Percentiles rank a stretch among this genome's conserved stretches.
These are phyloP conservation scores for Xanthoparmelia taractica DNA, from an alignment of 495 filamentous ascomycete genomes.

Conservation along the genomic window DNA sequence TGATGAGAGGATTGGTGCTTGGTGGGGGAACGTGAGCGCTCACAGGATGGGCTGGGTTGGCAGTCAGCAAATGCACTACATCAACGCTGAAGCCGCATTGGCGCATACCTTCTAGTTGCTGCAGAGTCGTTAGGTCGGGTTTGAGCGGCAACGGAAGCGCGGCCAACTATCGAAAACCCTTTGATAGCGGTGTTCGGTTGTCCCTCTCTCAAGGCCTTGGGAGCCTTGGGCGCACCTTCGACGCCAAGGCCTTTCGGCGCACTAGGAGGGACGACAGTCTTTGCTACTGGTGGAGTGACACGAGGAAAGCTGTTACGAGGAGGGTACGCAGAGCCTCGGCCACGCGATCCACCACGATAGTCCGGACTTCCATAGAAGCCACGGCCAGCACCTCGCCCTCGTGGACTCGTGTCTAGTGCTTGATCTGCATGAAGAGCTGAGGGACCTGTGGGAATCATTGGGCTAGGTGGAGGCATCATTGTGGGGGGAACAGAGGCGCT, in stretches of 20 bases:
- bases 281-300: slow-evolving; percentile 19
- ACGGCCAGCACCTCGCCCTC: slow-evolving; percentile 21
- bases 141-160: slow-evolving; percentile 29
- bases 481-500: slow-evolving; percentile 2
- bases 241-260: slow-evolving; percentile 52
- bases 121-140: slow-evolving; percentile 25
- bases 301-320: slow-evolving; percentile 18
- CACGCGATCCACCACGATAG: slow-evolving; percentile 30
- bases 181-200: slow-evolving; percentile 54
- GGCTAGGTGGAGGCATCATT: slow-evolving; percentile 28
- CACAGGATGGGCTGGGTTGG: slow-evolving; percentile 29
- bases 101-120: slow-evolving; percentile 35
- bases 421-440: slow-evolving; percentile 13
- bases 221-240: slow-evolving; percentile 78
- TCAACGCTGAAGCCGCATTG: neutral
- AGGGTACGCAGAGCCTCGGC: slow-evolving; percentile 22
- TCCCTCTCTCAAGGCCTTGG: slow-evolving; percentile 87
- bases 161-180: slow-evolving; percentile 30
- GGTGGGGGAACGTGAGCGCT: slow-evolving; percentile 35
- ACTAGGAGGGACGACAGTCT: slow-evolving; percentile 27
- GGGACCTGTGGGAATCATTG: slow-evolving; percentile 26
- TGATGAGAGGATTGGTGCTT: slow-evolving; percentile 46
- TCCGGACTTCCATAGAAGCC: slow-evolving; percentile 20
- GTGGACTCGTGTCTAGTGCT: slow-evolving; percentile 14
- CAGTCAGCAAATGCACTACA: slow-evolving; percentile 6